Base-by-base conservation (phyloP, 2,329 filamentous ascomycete species). In the Cordyceps fumosorosea region DNA sequence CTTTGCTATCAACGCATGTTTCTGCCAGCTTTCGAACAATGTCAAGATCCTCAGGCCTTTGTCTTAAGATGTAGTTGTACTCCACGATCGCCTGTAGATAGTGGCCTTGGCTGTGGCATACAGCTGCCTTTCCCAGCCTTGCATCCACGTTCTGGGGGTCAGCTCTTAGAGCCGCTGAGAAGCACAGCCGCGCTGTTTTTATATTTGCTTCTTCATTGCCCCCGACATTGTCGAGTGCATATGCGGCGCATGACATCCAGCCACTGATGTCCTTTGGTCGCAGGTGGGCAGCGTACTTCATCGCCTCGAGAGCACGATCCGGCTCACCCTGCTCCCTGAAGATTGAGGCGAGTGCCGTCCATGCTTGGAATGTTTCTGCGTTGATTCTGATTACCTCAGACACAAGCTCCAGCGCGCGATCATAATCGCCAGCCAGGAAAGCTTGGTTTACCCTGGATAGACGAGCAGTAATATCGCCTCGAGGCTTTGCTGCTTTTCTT, bases 311-410 rank as follows among this genome's bases (percentile, higher is more conserved):
- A 8, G 84, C 83, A 64, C 84, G 81, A 63, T 82, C 78, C 26
- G 77, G 74, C 53, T 86, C 80, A 2, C 83, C 83, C 62, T 83
- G 79, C 69, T 88, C 85, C 63, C 82, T 77, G 67, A 85, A 84
- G 59, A 88, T 83, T 3, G 84, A 81, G 0, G 84, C 80, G 52
- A 89, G 72, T 14, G 87, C 77, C 16, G 80, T 82, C 86, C 86
- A 89, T 26, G 87, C 86, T 66, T 84, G 81, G 64, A 86, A 80
- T 1, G 84, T 88, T 70, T 88, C 85, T 22, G 84, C 84, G 65
- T 89, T 89, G 69, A 89, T 86, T 56, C 85, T 81, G 67, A 89
- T 87, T 62, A 88, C 82, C 67, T 89, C 85, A 47, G 81, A 80
- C 10, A 85, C 81, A 24, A 83, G 76, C 18, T 81, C 79, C 42